Evolutionary conservation across 225 moss, liverwort and hornwort genomes (phyloP), one percentile per base, ranked within the genome.

Genomic region (Polytrichum commune): DNA sequence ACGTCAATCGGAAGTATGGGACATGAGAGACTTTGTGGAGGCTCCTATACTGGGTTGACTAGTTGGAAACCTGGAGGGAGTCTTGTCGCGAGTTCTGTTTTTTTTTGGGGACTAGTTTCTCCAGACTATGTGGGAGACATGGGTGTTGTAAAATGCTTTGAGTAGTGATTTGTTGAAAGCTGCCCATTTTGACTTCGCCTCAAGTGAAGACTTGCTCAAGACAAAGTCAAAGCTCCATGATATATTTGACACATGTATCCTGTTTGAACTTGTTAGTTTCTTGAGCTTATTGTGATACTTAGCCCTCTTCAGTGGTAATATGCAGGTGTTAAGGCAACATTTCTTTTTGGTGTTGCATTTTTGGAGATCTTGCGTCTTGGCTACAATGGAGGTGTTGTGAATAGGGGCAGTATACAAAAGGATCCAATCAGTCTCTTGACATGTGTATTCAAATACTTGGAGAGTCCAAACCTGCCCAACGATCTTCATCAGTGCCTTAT

Each of bases 291-390:
- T 65, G 61, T 69, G 69, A 69, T 72, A 62, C 60, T 74, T 18
- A 85, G 64, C 64, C 35, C 26, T 79, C 26, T 79, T 70, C 46
- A 60, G 24, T 74, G 33, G 53, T 76, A 53, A 62, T 63, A 27
- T 38, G 69, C 81, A 93, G 92, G 90, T 88, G 95, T 91, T 61
- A 89, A 89, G 72, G 92, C 92, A 13, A 92, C 89, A 6, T 95
- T 90, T 67, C 92, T 95, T 64, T 65, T 92, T 67, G 90, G 87
- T 20, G 90, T 95, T 23, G 79, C 88, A 26, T 83, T 68, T 79
- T 72, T 95, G 89, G 95, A 95, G 73, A 82, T 82, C 54, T 71
- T 92, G 69, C 89, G 95, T 60, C 80, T 90, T 68, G 86, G 79
- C 27, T 68, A 73, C 55, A 69, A 74, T 66, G 95, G 95, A 81